Evolutionary conservation across 495 filamentous ascomycete genomes (phyloP), one percentile per base, ranked within the genome.

Genomic region (Xylaria bambusicola): DNA sequence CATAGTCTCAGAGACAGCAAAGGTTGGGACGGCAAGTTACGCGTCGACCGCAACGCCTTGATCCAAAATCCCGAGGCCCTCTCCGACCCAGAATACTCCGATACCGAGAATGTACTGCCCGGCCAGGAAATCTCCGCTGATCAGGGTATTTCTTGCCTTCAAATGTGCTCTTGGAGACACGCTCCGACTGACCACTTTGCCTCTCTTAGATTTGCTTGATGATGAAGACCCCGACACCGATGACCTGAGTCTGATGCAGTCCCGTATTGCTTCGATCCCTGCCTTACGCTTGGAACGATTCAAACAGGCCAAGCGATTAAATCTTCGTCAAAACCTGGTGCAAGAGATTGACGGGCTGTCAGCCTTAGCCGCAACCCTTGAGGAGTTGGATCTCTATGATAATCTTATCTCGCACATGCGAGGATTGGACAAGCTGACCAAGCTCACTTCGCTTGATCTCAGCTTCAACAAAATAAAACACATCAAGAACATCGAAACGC

Each of bases 391-490:
- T 67, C 82, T 99, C 64, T 99, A 99, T 80, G 94, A 99, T 72
- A 99, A 99, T 70, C 80, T 93, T n/a, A 92, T 98, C 66, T 83
- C 86, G 3, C 92, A 96, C 69, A 82, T 97, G 67, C 84, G 87
- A 63, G 90, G 90, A 33, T 82, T 99, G 27, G 91, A 96, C 26
- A 80, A 85, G 45, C 83, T 97, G 35, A 78, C 75, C 8, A 78
- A 89, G 31, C 80, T 99, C 18, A 90, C 81, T 13, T 89, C 78
- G 55, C 82, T 99, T 48, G 94, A 99, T 69, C 78, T 99, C 36
- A 93, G 90, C 67, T 99, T 96, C 84, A 99, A 99, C 75, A 97
- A 97, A 78, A 93, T 99, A 77, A 97, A 96, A 72, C 93, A 98
- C 71, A 96, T 99, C 80, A 95, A 95, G 77, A 84, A 92, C 67